Evolutionary conservation across 495 filamentous ascomycete genomes (phyloP).

Genomic region (Hypomontagnella monticulosa): DNA sequence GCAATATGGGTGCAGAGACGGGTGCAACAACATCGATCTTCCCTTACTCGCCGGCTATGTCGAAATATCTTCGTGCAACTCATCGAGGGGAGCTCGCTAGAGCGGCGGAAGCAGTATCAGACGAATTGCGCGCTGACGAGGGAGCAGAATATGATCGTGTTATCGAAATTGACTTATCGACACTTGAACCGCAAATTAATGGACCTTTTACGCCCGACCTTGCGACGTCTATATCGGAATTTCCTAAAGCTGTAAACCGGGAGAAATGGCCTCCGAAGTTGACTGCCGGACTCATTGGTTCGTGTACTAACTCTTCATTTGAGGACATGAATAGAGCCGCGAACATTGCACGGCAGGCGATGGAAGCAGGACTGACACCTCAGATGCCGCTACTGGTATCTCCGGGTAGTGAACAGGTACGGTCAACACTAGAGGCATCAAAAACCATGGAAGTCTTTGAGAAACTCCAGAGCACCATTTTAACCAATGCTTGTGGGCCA

Average conservation of each 20-base stretch:
- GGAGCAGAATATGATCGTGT: conserved; percentile 97
- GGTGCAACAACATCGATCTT: conserved; percentile 97
- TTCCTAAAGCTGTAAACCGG: conserved; percentile 89
- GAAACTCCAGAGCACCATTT: conserved; percentile 94
- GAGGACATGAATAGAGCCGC: conserved; percentile 98
- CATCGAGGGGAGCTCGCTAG: too few species aligned
- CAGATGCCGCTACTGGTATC: conserved; percentile 95
- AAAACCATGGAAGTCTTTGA: too few species aligned
- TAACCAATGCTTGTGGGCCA: conserved; percentile 94
- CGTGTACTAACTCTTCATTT: conserved; percentile 99
- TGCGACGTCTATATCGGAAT: conserved; percentile 96
- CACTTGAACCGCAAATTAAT: conserved; percentile 98
- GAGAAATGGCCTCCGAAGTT: conserved; percentile 98
- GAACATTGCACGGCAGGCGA: conserved; percentile 92
- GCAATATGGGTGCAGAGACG: conserved; percentile 90
- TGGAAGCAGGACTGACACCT: conserved; percentile 92
- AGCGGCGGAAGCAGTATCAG: too few species aligned
- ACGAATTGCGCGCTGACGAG: conserved; percentile 89
- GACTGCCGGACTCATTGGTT: conserved; percentile 96
- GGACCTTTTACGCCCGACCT: conserved; percentile 99
- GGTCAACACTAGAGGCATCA: conserved; percentile 95
- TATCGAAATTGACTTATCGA: conserved; percentile 91
- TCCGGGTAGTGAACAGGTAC: conserved; percentile 97
- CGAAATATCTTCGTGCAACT: too few species aligned
- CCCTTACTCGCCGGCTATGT: conserved; percentile 91